phyloP scores from a whole-genome alignment of 441 rosid genomes.

The Caryocar brasiliense region DNA sequence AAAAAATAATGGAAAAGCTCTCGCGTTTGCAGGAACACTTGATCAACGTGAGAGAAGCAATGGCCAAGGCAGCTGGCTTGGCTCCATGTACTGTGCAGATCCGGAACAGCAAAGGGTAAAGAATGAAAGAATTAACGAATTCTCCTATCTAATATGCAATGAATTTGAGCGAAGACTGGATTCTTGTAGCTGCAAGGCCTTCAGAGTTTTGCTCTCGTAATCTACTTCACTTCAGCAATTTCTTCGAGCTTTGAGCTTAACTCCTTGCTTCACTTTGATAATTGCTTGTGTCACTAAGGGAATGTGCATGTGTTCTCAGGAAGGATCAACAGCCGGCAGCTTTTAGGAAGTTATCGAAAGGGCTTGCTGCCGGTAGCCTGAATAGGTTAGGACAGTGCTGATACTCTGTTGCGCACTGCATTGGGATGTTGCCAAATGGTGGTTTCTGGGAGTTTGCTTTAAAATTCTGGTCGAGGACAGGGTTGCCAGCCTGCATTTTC shows the following conservation, averaged over 20 bases:
- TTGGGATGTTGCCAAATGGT: constrained; percentile 3
- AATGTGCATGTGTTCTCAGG: background rate
- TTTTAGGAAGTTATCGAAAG: constrained; percentile 81
- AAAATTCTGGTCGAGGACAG: constrained; percentile 27
- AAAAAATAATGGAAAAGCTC: no score
- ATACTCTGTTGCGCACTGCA: constrained; percentile 42
- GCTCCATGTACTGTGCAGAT: no score
- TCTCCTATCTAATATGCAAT: no score
- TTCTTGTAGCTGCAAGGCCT: background rate
- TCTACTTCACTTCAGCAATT: no score
- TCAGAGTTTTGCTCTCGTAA: no score
- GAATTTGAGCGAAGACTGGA: background rate
- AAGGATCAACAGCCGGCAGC: constrained; percentile 82
- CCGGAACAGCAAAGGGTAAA: constrained; percentile 1
- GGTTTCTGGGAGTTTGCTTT: constrained; percentile 16
- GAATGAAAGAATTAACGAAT: constrained; percentile 13
- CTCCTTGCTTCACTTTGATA: no score
- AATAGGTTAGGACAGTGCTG: constrained; percentile 39
- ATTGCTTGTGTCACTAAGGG: no score
- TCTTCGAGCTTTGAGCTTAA: background rate
- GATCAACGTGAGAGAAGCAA: background rate
- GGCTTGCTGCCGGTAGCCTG: constrained; percentile 74
- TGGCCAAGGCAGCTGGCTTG: background rate
- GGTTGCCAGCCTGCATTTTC: constrained; percentile 37
- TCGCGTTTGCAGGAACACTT: no score